Percentiles rank a stretch among this genome's conserved stretches.
Evolutionary conservation across 1,284 basidiomycete species (phyloP).

Genomic region (Ganoderma lucidum): DNA sequence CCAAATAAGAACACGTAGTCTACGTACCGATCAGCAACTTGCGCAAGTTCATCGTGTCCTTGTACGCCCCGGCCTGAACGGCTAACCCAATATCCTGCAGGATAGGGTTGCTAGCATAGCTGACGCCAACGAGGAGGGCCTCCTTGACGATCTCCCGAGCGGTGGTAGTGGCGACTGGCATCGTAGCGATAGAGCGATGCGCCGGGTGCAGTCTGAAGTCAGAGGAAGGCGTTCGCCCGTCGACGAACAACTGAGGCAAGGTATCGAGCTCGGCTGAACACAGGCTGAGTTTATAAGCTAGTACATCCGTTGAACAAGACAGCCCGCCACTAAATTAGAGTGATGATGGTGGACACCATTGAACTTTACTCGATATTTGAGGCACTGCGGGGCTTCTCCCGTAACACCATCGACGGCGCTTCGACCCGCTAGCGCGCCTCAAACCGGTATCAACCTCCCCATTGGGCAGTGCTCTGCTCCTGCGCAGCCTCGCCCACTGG

Average conservation of each 20-base stretch:
- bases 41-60: slow-evolving; percentile 20
- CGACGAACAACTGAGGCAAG: background rate
- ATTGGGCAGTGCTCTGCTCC: background rate
- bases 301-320: background rate
- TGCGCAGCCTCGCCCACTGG: background rate
- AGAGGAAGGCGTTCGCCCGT: background rate
- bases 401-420: background rate
- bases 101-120: slow-evolving; percentile 6
- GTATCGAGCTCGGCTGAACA: background rate
- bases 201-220: background rate
- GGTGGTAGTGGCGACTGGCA: background rate
- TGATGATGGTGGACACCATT: background rate
- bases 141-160: slow-evolving; percentile 10
- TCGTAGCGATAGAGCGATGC: background rate
- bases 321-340: background rate
- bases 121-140: slow-evolving; percentile 20
- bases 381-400: background rate
- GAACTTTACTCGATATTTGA: background rate
- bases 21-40: slow-evolving; percentile 22
- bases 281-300: background rate
- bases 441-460: slow-evolving; percentile 1
- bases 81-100: slow-evolving; percentile 2
- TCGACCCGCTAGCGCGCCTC: background rate
- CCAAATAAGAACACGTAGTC: background rate
- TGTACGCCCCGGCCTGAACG: slow-evolving; percentile 22